Conservation (phyloP, 352 stramenopile species). For the Salisapilia sapeloensis region DNA sequence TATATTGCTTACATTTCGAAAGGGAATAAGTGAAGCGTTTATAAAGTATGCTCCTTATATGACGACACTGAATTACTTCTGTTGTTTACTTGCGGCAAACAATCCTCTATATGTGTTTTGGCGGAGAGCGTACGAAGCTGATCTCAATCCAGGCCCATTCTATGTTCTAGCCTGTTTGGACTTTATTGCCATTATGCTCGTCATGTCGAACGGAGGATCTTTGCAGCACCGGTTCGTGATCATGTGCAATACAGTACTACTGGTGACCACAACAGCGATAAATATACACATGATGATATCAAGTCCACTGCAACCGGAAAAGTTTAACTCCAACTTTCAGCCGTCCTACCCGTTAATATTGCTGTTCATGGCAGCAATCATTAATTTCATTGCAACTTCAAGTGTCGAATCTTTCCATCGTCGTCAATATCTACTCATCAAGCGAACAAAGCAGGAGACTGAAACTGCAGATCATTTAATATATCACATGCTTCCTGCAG, state of each 20-base stretch:
- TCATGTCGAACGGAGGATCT: slow-evolving; percentile 6
- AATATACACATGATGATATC: no score
- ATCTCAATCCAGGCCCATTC: no score
- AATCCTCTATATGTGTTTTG: no score
- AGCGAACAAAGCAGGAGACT: slow-evolving; percentile 6
- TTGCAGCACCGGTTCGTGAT: slow-evolving; percentile 1
- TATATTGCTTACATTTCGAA: no score
- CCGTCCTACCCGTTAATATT: slow-evolving; percentile 2
- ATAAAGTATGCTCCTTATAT: no score
- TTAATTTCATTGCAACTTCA: slow-evolving; percentile 2
- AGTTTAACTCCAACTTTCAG: not conserved
- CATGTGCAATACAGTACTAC: slow-evolving; percentile 1
- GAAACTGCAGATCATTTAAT: slow-evolving; percentile 9
- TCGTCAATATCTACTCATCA: slow-evolving; percentile 6
- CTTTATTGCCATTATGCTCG: slow-evolving; percentile 7
- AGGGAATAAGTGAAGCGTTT: no score
- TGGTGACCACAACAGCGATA: not conserved
- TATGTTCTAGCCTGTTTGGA: no score
- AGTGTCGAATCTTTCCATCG: slow-evolving; percentile 6
- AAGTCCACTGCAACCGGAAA: no score
- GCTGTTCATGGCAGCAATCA: slow-evolving; percentile 2
- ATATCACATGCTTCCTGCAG: slow-evolving; percentile 11
- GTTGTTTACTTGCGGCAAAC: no score
- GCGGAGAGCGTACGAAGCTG: no score
- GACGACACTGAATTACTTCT: no score